A percentile compares a stretch with the other conserved stretches of the same genome.
Evolutionary conservation across 805 yeast species (phyloP).

Genomic region (Metschnikowia henanensis): DNA sequence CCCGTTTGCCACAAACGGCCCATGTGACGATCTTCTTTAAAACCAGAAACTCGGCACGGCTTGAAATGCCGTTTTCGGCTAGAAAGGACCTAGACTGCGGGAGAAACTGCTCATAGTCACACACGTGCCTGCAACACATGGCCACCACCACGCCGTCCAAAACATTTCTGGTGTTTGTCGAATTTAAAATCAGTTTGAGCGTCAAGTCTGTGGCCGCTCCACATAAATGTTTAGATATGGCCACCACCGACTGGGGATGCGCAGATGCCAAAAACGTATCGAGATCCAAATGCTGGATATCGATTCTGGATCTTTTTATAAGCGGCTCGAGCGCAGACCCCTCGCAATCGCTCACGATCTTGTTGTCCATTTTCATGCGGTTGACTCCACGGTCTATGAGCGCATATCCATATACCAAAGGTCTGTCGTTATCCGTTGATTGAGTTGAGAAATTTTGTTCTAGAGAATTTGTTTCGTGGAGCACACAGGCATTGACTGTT

Average conservation of each 20-base stretch:
- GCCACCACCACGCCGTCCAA: constrained; percentile 73
- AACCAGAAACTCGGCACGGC: constrained; percentile 40
- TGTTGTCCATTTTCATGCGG: constrained; percentile 75
- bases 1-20: constrained; percentile 77
- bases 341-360: constrained; percentile 55
- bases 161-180: constrained; percentile 13
- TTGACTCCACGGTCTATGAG: constrained; percentile 77
- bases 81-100: constrained; percentile 46
- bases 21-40: constrained; percentile 75
- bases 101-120: constrained; percentile 58
- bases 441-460: not conserved
- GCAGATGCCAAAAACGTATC: constrained; percentile 40
- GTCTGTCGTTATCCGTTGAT: not conserved
- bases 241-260: constrained; percentile 40
- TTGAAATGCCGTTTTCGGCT: constrained; percentile 29
- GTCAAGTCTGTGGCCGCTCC: constrained; percentile 95
- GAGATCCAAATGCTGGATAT: constrained; percentile 73
- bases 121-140: constrained; percentile 90
- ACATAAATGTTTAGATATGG: constrained; percentile 85
- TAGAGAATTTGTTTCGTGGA: constrained; percentile 19
- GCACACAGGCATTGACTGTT: constrained; percentile 47
- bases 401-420: constrained; percentile 44
- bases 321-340: constrained; percentile 26
- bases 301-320: constrained; percentile 61
- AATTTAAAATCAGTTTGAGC: constrained; percentile 56